Percentiles rank a stretch among this genome's conserved stretches.
These are phyloP conservation scores for Phytopythium aichiense DNA, from an alignment of 352 stramenopile genomes.

Conservation along the genomic window DNA sequence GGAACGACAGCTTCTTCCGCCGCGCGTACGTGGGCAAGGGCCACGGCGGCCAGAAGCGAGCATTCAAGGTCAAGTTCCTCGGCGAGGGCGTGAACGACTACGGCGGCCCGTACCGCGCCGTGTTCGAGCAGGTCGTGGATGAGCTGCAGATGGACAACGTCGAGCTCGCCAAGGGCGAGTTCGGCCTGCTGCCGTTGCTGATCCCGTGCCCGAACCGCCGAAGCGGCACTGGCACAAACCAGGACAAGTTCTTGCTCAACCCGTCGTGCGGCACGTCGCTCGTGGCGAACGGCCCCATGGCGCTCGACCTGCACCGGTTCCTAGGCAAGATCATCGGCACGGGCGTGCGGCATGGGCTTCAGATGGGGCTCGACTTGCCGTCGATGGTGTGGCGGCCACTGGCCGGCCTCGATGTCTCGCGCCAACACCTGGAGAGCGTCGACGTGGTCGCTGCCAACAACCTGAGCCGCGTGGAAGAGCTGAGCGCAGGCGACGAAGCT, in stretches of 20 bases:
- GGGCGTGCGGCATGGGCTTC: conserved; percentile 93
- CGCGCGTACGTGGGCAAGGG: conserved; percentile 96
- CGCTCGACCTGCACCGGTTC: conserved; percentile 93
- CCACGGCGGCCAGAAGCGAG: conserved; percentile 95
- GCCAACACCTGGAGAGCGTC: conserved; percentile 74
- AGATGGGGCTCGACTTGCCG: conserved; percentile 91
- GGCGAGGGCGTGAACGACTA: conserved; percentile 99
- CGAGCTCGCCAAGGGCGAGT: conserved; percentile 79
- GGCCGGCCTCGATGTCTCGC: conserved; percentile 66
- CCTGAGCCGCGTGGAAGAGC: conserved; percentile 59
- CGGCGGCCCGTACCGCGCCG: conserved; percentile 96
- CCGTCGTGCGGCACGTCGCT: conserved; percentile 77
- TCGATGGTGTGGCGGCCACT: conserved; percentile 86
- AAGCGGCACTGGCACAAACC: conserved; percentile 82
- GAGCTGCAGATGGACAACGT: conserved; percentile 93
- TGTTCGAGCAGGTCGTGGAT: conserved; percentile 96
- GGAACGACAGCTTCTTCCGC: conserved; percentile 93
- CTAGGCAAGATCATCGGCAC: conserved; percentile 96
- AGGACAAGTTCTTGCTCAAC: conserved; percentile 92
- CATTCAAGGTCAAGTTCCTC: conserved; percentile 99
- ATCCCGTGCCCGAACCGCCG: conserved; percentile 88
- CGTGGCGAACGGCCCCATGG: conserved; percentile 82
- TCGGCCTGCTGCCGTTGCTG: conserved; percentile 83
- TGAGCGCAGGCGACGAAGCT: conserved; percentile 22
- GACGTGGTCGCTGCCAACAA: conserved; percentile 75